A percentile compares a stretch with the other conserved stretches of the same genome.
Conservation (phyloP, 352 stramenopile species). For the Pythium aphanidermatum region DNA sequence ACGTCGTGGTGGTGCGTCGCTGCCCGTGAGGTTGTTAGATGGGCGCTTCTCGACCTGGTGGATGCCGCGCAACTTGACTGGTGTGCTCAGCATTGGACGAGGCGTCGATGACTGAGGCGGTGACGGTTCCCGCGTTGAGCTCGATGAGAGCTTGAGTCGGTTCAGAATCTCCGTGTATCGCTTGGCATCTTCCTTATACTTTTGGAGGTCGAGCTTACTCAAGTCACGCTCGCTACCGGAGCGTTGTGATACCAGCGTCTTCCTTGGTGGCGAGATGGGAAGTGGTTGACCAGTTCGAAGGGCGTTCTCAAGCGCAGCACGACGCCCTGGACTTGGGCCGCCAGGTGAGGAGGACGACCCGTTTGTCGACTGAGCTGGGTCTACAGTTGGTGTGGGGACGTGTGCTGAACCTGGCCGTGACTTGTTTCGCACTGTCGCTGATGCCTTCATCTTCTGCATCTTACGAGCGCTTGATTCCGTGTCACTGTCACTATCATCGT, state of each 20-base stretch:
- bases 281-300: constrained; percentile 19
- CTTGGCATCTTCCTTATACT: constrained; percentile 66
- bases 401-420: constrained; percentile 14
- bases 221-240: constrained; percentile 22
- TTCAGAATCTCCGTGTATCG: constrained; percentile 72
- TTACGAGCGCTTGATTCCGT: background rate
- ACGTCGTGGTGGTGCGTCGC: constrained; percentile 10
- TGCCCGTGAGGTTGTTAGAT: background rate
- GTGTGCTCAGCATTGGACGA: constrained; percentile 13
- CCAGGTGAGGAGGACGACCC: background rate
- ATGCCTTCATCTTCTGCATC: constrained; percentile 3
- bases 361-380: background rate
- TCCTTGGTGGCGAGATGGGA: constrained; percentile 17
- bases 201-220: constrained; percentile 61
- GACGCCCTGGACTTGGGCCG: constrained; percentile 8
- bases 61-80: constrained; percentile 8
- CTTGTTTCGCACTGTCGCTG: constrained; percentile 12
- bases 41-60: background rate
- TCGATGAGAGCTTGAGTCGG: constrained; percentile 54
- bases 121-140: constrained; percentile 4
- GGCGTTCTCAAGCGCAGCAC: constrained; percentile 14
- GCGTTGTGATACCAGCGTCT: constrained; percentile 2
- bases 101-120: constrained; percentile 5
- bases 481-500: constrained; percentile 15
- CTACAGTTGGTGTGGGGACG: background rate